Conservation (phyloP, 306 rosid species). For the Lagenaria siceraria region DNA sequence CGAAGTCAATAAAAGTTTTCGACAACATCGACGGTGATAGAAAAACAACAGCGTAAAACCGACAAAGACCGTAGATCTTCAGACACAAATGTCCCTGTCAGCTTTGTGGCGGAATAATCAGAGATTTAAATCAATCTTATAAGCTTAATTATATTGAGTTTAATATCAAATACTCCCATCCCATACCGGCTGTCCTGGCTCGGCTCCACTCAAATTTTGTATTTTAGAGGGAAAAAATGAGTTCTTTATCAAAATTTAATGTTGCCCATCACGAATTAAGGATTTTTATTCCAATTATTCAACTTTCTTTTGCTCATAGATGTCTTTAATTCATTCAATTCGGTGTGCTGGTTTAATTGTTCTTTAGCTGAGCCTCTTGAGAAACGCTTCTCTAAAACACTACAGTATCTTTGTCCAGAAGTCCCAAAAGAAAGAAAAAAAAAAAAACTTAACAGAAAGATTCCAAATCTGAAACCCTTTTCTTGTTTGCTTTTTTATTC, state of each 20-base stretch:
- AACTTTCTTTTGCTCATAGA: neutral
- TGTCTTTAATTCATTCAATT: neutral
- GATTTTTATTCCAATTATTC: neutral
- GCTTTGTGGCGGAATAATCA: slow-evolving; percentile 4
- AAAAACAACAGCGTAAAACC: neutral
- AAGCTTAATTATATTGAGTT: neutral
- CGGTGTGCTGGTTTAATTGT: neutral
- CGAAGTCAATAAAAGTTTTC: neutral
- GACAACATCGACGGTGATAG: neutral
- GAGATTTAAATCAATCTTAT: neutral
- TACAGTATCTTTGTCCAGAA: slow-evolving; percentile 35
- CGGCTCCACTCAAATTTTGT: neutral
- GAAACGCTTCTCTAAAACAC: slow-evolving; percentile 2
- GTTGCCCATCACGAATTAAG: neutral
- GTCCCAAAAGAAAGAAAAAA: neutral
- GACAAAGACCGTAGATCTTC: slow-evolving; percentile 2
- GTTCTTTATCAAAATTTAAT: neutral
- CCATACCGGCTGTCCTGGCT: neutral
- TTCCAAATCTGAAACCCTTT: slow-evolving; percentile 48
- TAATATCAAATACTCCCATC: neutral
- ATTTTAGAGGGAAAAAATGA: neutral
- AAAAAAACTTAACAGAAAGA: neutral
- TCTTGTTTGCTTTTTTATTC: slow-evolving; percentile 10
- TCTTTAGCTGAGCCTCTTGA: neutral
- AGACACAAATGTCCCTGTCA: neutral